Percentiles rank a stretch among this genome's conserved stretches.
Conservation (phyloP, 2,329 filamentous ascomycete genomes). For the Aspergillus clavatus region DNA sequence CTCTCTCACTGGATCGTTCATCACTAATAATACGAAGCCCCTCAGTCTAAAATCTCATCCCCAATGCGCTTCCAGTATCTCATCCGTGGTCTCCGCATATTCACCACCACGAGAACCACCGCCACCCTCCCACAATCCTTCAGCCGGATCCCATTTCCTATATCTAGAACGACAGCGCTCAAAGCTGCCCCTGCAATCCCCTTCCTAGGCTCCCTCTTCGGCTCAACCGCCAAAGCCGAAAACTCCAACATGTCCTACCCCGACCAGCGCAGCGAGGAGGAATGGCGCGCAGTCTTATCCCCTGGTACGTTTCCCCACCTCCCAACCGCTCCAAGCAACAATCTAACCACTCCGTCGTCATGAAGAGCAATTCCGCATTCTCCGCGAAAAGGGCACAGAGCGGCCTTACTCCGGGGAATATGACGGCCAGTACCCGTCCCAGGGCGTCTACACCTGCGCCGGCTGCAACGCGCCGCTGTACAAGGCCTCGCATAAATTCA, state of each 20-base stretch:
- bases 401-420: conserved; percentile 72
- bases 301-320: conserved; percentile 48
- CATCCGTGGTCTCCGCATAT: conserved; percentile 14
- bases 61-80: conserved; percentile 26
- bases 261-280: conserved; percentile 71
- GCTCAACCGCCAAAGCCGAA: conserved; percentile 51
- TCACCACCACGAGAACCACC: conserved; percentile 21
- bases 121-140: conserved; percentile 13
- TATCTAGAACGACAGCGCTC: conserved; percentile 37
- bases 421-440: conserved; percentile 73
- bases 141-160: conserved; percentile 15
- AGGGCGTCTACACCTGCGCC: conserved; percentile 81
- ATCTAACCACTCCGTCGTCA: too few species aligned
- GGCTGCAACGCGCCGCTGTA: conserved; percentile 86
- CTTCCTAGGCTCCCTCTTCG: conserved; percentile 72
- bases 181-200: conserved; percentile 73
- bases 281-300: conserved; percentile 84
- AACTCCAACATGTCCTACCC: conserved; percentile 56
- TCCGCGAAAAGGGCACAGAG: conserved; percentile 91
- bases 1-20: conserved; percentile 1
- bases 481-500: conserved; percentile 91
- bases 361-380: conserved; percentile 96
- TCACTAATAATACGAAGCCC: neutral
- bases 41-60: conserved; percentile 4
- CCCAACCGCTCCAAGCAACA: too few species aligned